These are phyloP conservation scores for Pythium aquatile DNA, from an alignment of 352 stramenopile species.

Conservation along the genomic window DNA sequence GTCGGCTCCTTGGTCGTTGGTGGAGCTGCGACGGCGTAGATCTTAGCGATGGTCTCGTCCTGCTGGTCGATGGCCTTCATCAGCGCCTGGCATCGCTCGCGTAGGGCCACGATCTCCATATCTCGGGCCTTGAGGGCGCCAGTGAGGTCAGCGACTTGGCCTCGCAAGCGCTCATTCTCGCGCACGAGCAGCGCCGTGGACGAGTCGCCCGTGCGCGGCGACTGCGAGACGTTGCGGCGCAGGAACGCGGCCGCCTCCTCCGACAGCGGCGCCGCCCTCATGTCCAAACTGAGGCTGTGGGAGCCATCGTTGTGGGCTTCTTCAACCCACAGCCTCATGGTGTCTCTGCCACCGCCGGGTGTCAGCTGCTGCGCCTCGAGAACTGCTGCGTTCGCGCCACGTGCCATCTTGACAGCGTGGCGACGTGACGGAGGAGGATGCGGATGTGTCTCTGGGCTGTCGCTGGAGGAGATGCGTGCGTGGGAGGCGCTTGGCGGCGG, in stretches of 20 bases:
- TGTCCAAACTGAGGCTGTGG: not conserved
- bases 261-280: constrained; percentile 12
- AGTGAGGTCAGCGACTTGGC: constrained; percentile 59
- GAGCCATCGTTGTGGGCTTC: not conserved
- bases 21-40: constrained; percentile 45
- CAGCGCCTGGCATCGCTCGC: constrained; percentile 65
- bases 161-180: constrained; percentile 50
- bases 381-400: constrained; percentile 2
- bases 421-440: not conserved
- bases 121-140: constrained; percentile 70
- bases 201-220: not conserved
- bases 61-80: constrained; percentile 65
- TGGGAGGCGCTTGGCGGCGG: not conserved
- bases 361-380: not conserved
- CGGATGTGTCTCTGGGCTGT: not conserved
- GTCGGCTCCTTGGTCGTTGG: constrained; percentile 11
- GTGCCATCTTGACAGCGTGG: not conserved
- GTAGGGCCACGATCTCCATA: constrained; percentile 64
- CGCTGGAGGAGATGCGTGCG: not conserved
- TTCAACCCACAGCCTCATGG: not conserved
- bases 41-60: constrained; percentile 76
- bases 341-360: constrained; percentile 1
- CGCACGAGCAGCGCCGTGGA: constrained; percentile 24
- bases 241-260: constrained; percentile 20
- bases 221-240: constrained; percentile 5